These are phyloP conservation scores for Triangularia verruculosa DNA, from an alignment of 2,329 filamentous ascomycete species.

Conservation along the genomic window DNA sequence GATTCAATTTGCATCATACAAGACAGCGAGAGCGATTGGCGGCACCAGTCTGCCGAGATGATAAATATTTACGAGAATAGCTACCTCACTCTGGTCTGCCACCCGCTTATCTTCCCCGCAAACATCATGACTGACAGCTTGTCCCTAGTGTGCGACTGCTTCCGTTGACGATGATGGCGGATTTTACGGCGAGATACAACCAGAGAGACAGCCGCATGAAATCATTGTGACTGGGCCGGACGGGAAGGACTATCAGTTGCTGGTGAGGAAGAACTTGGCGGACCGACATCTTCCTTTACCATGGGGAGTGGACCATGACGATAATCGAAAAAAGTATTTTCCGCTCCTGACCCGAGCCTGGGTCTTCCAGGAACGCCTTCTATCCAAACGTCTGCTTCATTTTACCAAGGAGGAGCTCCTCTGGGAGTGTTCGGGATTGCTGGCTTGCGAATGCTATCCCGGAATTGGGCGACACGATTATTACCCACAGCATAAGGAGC, in stretches of 20 bases:
- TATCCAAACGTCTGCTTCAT: background rate
- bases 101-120: background rate
- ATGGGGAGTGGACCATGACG: background rate
- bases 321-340: background rate
- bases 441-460: background rate
- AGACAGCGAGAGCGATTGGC: background rate
- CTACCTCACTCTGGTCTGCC: background rate
- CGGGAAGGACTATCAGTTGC: background rate
- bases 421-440: background rate
- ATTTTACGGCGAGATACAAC: background rate
- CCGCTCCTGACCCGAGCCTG: background rate
- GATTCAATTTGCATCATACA: conserved; percentile 14
- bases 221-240: background rate
- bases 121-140: background rate
- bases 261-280: background rate
- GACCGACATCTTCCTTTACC: background rate
- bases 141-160: background rate
- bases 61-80: background rate
- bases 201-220: background rate
- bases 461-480: background rate
- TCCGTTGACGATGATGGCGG: background rate
- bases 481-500: background rate
- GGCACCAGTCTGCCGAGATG: background rate
- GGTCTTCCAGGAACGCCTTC: conserved; percentile 3
- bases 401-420: background rate